Conservation (phyloP, 768 basidiomycete genomes). For the Cyclocybe aegerita region DNA sequence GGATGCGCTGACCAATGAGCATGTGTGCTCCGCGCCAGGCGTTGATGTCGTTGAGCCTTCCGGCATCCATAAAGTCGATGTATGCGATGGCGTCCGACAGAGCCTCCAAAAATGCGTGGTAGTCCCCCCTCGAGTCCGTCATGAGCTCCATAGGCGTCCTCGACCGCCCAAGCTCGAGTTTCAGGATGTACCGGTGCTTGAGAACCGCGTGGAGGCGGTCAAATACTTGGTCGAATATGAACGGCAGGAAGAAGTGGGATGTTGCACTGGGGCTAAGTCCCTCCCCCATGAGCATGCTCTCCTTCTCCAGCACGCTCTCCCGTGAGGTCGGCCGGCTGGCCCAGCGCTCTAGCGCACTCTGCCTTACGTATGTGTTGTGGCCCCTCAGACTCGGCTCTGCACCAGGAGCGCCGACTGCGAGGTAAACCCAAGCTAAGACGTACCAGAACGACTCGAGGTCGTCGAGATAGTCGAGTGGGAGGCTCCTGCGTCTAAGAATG, state of each 20-base stretch:
- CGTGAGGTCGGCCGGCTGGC: background rate
- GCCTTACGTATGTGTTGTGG: background rate
- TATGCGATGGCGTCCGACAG: too few relatives aligned
- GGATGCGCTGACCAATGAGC: too few relatives aligned
- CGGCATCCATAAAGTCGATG: too few relatives aligned
- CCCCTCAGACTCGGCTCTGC: background rate
- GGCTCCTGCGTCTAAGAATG: background rate
- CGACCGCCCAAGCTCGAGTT: background rate
- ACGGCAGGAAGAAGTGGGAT: background rate
- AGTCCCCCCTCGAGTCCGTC: too few relatives aligned
- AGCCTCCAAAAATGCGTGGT: too few relatives aligned
- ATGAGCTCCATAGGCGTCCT: too few relatives aligned
- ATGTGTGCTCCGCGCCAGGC: too few relatives aligned
- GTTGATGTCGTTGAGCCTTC: too few relatives aligned
- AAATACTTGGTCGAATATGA: background rate
- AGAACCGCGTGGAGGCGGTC: background rate
- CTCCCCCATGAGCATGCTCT: conserved; percentile 1
- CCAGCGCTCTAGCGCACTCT: background rate
- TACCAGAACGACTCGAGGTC: conserved; percentile 14
- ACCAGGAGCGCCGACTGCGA: background rate
- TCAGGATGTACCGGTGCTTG: background rate
- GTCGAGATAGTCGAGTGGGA: conserved; percentile 10
- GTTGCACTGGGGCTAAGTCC: background rate
- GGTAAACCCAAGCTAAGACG: conserved; percentile 6
- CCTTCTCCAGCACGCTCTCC: conserved; percentile 5